Evolutionary conservation across 108 stramenopile genomes (phyloP), one percentile per base, ranked within the genome.

Genomic region (Cyclotella sp.): DNA sequence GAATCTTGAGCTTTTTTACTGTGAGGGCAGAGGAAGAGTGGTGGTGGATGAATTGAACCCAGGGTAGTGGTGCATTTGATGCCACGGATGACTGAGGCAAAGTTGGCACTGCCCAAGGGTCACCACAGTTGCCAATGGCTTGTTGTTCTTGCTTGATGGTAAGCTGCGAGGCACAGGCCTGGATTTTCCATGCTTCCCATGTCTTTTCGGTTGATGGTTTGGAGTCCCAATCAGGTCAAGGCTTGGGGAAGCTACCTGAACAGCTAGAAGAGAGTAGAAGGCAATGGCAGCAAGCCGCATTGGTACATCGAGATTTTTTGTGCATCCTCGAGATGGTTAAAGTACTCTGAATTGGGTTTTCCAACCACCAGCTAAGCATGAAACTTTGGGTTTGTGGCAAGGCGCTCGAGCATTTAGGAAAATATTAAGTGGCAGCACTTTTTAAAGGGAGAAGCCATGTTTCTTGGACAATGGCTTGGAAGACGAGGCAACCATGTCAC

Each of bases 291-390:
- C 39, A 9, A 70, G 34, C 39, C 40, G 34, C 69, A 29, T 70
- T 55, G 53, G 53, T 39, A 26, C n/a, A 70, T 55, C 0, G 69
- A 54, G 18, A 70, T 69, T 69, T 18, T 26, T 44, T 69, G 68
- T 3, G 27, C 68, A 14, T 52, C 51, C 16, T 69, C 68, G 51
- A 69, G 68, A 11, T 29, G 15, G 68, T 69, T 69, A 52, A 69
- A 54, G 68, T 53, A 53, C 52, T 53, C 52, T 14, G 52, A n/a
- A n/a, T n/a, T n/a, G n/a, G n/a, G n/a, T n/a, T n/a, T n/a, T n/a
- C n/a, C n/a, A n/a, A n/a, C n/a, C n/a, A n/a, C n/a, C n/a, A n/a
- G n/a, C n/a, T n/a, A n/a, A n/a, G n/a, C n/a, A n/a, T n/a, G n/a
- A n/a, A n/a, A n/a, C n/a, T n/a, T n/a, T n/a, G n/a, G n/a, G n/a